Conservation (phyloP, 139 green algal genomes). For the Picochlorum sp. region DNA sequence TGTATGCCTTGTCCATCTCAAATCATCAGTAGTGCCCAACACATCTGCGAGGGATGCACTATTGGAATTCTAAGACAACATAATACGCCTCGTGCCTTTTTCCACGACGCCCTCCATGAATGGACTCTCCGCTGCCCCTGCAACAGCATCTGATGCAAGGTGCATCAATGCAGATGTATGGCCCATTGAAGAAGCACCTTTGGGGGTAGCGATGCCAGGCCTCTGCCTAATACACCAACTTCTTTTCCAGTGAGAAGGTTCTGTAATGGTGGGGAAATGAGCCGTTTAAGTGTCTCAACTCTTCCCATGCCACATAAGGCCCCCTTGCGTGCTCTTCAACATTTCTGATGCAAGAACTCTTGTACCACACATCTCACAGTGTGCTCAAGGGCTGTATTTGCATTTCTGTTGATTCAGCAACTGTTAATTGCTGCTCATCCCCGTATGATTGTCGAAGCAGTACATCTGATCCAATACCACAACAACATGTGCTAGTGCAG, state of each 20-base stretch:
- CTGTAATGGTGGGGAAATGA: constrained; percentile 62
- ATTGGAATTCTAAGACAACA: constrained; percentile 59
- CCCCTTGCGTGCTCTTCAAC: constrained; percentile 43
- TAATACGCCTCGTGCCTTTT: constrained; percentile 45
- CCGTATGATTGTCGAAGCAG: constrained; percentile 23
- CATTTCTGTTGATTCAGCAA: constrained; percentile 64
- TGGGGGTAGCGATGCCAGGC: constrained; percentile 45
- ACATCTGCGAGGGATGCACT: constrained; percentile 6
- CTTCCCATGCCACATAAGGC: constrained; percentile 67
- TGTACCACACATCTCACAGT: constrained; percentile 57
- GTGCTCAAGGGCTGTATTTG: constrained; percentile 72
- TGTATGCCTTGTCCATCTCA: constrained; percentile 6
- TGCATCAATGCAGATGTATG: constrained; percentile 36
- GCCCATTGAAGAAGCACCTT: constrained; percentile 39
- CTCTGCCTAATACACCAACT: constrained; percentile 47
- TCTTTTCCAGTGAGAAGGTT: constrained; percentile 17
- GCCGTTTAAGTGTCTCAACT: constrained; percentile 58
- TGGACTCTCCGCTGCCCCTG: constrained; percentile 55
- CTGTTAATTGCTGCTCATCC: constrained; percentile 47
- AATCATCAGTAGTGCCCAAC: neutral
- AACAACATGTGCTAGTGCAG: constrained; percentile 54
- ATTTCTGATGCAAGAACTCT: constrained; percentile 55
- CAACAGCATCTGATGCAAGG: constrained; percentile 38
- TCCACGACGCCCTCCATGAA: constrained; percentile 59
- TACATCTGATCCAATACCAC: constrained; percentile 41